Base-by-base conservation (phyloP, 345 rosid species). In the Camelina sativa region DNA sequence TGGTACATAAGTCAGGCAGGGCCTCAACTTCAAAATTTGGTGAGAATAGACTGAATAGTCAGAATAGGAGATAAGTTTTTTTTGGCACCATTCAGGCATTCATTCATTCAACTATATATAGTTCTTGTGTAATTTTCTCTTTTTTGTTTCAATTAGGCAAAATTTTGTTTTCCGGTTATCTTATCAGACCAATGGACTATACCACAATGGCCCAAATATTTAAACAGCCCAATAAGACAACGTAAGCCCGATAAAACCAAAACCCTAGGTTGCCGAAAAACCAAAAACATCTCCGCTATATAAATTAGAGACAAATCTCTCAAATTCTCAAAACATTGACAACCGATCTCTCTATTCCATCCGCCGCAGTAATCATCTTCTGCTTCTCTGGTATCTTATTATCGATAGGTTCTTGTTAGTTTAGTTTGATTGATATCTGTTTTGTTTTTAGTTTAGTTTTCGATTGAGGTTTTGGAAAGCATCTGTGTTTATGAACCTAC, bases 401-500 rank as follows among this genome's bases (percentile, higher is more conserved):
- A 6, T 28, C 30, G 6, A 1, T 35, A 7, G 5, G 12, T 55
- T 7, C 7, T 32, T 1, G 2, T 35, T 19, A 2, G 47, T 11
- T 61, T 6, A 10, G 6, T 19, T 17, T 0, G 8, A 8, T 15
- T 7, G 7, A 11, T 19, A 11, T 67, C 2, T 41, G 7, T 15
- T 13, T 6, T 43, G 48, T 13, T 28, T 23, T 41, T 54, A 5
- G 4, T n/a, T 65, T 57, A n/a, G 17, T 11, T 1, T n/a, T 64
- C 19, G 66, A 11, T 25, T 32, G 22, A 0, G 7, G 0, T 25
- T 11, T 16, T 28, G 1, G 11, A 8, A 19, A 80, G 91, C 96
- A 80, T 80, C 84, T 75, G 86, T 62, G 8, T 16, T 13, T 4
- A 51, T 66, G 59, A 66, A 78, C 25, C 64, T 6, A 51, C 69